These are phyloP conservation scores for Furcasterigmium sp. DNA, from an alignment of 2,329 filamentous ascomycete species.

Conservation along the genomic window DNA sequence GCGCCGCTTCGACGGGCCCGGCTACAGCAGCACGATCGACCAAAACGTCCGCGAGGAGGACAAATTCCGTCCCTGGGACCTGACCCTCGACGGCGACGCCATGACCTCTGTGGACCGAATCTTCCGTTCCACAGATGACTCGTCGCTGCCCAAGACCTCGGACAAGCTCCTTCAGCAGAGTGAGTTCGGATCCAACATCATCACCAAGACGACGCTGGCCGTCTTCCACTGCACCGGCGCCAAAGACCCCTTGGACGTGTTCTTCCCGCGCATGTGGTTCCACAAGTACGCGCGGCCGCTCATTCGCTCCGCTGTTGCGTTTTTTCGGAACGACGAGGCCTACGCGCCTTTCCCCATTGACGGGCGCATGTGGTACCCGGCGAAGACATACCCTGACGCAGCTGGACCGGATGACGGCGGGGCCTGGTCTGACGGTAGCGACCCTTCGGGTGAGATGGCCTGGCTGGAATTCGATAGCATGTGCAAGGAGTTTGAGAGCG, in stretches of 20 bases:
- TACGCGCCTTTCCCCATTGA: constrained; percentile 22
- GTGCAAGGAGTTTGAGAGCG: constrained; percentile 7
- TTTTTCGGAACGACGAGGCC: constrained; percentile 14
- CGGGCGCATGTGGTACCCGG: constrained; percentile 22
- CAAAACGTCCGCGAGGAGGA: constrained; percentile 14
- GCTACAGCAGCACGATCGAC: constrained; percentile 16
- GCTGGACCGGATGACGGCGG: constrained; percentile 9
- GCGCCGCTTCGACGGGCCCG: constrained; percentile 22
- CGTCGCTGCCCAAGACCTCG: constrained; percentile 18
- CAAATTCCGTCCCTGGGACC: constrained; percentile 20
- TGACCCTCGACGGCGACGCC: constrained; percentile 26
- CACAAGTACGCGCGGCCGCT: constrained; percentile 25
- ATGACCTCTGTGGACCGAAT: constrained; percentile 21
- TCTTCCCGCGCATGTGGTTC: constrained; percentile 32
- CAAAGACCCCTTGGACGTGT: constrained; percentile 24
- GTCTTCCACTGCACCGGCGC: constrained; percentile 33
- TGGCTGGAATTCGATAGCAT: constrained; percentile 11
- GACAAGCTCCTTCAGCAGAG: constrained; percentile 24
- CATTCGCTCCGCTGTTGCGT: constrained; percentile 19
- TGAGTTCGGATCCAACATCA: constrained; percentile 28
- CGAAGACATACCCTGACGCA: constrained; percentile 7
- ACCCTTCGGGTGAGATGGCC: constrained; percentile 7
- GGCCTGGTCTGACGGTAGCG: constrained; percentile 12
- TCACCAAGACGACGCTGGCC: constrained; percentile 28
- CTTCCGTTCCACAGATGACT: constrained; percentile 21